Evolutionary conservation across 768 basidiomycete species (phyloP).

Genomic region (Collybia sordida): DNA sequence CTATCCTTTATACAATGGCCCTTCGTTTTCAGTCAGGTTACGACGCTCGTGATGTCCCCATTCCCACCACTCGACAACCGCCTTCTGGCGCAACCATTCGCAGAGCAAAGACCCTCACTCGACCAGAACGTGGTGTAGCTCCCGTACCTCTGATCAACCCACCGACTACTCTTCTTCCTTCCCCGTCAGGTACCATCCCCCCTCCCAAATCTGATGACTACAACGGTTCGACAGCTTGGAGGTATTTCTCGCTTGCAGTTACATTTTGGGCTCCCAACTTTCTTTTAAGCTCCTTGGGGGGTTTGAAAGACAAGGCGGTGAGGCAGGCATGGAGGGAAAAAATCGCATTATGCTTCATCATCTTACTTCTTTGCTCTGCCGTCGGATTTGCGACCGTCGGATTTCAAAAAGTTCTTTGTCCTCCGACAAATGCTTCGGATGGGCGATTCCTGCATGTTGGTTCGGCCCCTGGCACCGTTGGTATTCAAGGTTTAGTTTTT

Average conservation of each 20-base stretch:
- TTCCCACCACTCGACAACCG: constrained; percentile 60
- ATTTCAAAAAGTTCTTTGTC: constrained; percentile 90
- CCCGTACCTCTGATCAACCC: constrained; percentile 94
- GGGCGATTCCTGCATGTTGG: constrained; percentile 56
- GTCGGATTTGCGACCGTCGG: constrained; percentile 96
- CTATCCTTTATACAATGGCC: constrained; percentile 40
- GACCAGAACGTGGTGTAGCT: constrained; percentile 93
- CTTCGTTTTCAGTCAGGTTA: constrained; percentile 56
- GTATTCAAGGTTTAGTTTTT: constrained; percentile 74
- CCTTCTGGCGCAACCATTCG: constrained; percentile 64
- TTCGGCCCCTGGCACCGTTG: constrained; percentile 59
- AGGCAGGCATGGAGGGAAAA: constrained; percentile 98
- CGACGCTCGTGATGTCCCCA: constrained; percentile 63
- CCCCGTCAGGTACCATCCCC: constrained; percentile 32
- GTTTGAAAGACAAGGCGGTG: constrained; percentile 74
- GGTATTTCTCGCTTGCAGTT: constrained; percentile 70
- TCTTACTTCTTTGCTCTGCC: constrained; percentile 68
- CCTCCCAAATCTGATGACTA: constrained; percentile 32
- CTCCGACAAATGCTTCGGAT: constrained; percentile 46
- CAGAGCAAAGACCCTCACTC: constrained; percentile 93
- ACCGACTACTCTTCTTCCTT: constrained; percentile 41
- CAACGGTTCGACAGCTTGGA: constrained; percentile 67
- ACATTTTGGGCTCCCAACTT: constrained; percentile 92
- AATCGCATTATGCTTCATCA: constrained; percentile 88
- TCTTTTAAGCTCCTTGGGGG: constrained; percentile 70